Percentiles rank a stretch among this genome's conserved stretches.
phyloP scores from a whole-genome alignment of 495 filamentous ascomycete species.

The Annulohypoxylon nitens region DNA sequence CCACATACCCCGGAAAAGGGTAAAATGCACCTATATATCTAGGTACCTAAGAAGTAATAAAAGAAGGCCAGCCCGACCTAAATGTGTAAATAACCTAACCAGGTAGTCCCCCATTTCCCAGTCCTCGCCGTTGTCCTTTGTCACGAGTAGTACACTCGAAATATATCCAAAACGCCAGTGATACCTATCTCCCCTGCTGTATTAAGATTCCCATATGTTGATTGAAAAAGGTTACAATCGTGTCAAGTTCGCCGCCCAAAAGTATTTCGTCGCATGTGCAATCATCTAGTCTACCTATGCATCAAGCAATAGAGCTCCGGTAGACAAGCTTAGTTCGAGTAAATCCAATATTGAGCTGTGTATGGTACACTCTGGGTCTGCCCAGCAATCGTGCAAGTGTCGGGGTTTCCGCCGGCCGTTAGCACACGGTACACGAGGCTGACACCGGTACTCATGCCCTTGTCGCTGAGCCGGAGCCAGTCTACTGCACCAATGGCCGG shows the following conservation, averaged over 20 bases:
- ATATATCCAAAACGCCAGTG: constrained; percentile 15
- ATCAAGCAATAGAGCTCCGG: not conserved
- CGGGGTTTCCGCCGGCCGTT: constrained; percentile 72
- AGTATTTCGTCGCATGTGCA: not conserved
- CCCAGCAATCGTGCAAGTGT: constrained; percentile 60
- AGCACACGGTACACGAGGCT: constrained; percentile 74
- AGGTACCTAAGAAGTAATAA: constrained; percentile 3
- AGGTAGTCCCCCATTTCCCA: no score
- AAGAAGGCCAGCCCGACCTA: not conserved
- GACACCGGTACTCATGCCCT: constrained; percentile 61
- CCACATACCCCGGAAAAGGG: constrained; percentile 6
- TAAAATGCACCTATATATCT: not conserved
- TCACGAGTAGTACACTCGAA: not conserved
- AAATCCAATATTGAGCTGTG: constrained; percentile 80
- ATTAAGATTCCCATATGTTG: not conserved
- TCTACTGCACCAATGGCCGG: constrained; percentile 66
- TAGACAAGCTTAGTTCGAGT: constrained; percentile 49
- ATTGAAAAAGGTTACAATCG: not conserved
- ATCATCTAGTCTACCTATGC: not conserved
- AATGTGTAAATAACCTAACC: not conserved
- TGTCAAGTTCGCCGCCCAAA: not conserved
- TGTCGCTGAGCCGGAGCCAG: constrained; percentile 73
- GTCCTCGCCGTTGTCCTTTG: not conserved
- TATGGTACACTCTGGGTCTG: constrained; percentile 69
- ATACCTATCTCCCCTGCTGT: not conserved